Conservation (phyloP, 805 yeast species). For the Hanseniaspora singularis region DNA sequence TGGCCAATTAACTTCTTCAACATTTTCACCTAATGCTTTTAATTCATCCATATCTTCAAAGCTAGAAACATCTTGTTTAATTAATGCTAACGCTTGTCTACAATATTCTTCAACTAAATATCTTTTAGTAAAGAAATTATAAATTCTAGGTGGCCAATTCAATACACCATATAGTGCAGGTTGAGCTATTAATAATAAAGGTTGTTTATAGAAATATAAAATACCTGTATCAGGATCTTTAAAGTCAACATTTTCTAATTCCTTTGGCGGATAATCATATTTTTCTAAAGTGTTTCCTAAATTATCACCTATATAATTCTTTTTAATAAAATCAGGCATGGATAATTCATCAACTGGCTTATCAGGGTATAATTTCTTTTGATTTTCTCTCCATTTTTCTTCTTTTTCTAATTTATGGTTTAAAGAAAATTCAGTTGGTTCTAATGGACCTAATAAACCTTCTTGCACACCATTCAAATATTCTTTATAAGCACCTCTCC, state of each 20-base stretch:
- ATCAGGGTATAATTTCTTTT: constrained; percentile 17
- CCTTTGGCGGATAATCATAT: constrained; percentile 41
- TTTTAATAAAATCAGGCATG: constrained; percentile 38
- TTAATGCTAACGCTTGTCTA: constrained; percentile 42
- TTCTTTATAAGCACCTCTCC: constrained; percentile 94
- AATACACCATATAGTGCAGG: constrained; percentile 71
- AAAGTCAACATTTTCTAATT: constrained; percentile 33
- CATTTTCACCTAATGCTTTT: constrained; percentile 30
- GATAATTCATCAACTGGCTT: constrained; percentile 17
- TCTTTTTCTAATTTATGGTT: constrained; percentile 15
- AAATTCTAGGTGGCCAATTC: constrained; percentile 62
- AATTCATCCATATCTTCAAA: constrained; percentile 43
- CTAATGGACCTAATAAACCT: constrained; percentile 86
- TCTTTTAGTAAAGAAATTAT: constrained; percentile 66
- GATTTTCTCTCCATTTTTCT: constrained; percentile 19
- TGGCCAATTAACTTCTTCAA: constrained; percentile 84
- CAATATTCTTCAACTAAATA: constrained; percentile 57
- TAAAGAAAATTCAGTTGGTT: constrained; percentile 30
- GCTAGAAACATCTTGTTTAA: constrained; percentile 32
- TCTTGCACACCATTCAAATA: constrained; percentile 84
- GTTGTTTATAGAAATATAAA: constrained; percentile 61
- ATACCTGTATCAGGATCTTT: constrained; percentile 28
- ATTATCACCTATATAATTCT: constrained; percentile 50
- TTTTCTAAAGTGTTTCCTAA: constrained; percentile 44
- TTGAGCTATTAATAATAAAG: constrained; percentile 61